Conservation (phyloP, 2,329 filamentous ascomycete genomes). For the Fusarium guadeloupense region DNA sequence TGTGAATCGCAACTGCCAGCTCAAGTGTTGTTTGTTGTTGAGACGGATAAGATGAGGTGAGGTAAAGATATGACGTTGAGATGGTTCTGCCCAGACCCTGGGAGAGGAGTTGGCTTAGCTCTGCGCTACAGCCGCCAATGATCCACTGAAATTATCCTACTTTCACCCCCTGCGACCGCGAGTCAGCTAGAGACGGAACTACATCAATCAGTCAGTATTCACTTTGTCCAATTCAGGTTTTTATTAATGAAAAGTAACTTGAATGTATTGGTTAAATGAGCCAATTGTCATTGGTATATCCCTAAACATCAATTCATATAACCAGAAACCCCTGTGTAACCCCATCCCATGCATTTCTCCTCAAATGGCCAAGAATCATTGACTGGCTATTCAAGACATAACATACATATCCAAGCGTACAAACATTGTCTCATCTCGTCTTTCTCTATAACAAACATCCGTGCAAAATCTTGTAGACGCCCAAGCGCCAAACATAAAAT, state of each 20-base stretch:
- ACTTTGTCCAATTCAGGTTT: no score
- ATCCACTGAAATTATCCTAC: slow-evolving; percentile 6
- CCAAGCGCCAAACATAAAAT: slow-evolving; percentile 36
- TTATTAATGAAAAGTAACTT: no score
- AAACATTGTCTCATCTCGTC: slow-evolving; percentile 3
- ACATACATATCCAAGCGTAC: slow-evolving; percentile 1
- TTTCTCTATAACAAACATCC: slow-evolving; percentile 19
- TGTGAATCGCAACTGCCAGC: neutral
- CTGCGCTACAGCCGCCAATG: neutral
- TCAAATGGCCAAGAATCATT: slow-evolving; percentile 18
- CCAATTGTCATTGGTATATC: slow-evolving; percentile 42
- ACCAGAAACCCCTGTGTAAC: neutral
- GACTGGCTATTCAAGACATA: slow-evolving; percentile 2
- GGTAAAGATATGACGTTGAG: slow-evolving; percentile 12
- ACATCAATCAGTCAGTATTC: no score
- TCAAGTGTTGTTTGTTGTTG: neutral
- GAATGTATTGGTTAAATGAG: neutral
- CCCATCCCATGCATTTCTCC: slow-evolving; percentile 8
- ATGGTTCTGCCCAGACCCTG: neutral
- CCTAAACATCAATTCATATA: neutral
- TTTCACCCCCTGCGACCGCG: neutral
- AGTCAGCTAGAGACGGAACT: no score
- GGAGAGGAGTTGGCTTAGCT: neutral
- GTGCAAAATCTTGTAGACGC: slow-evolving; percentile 26
- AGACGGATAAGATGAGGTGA: neutral